Evolutionary conservation across 2,329 filamentous ascomycete species (phyloP), one percentile per base, ranked within the genome.

Genomic region (Penicillium verrucosum): DNA sequence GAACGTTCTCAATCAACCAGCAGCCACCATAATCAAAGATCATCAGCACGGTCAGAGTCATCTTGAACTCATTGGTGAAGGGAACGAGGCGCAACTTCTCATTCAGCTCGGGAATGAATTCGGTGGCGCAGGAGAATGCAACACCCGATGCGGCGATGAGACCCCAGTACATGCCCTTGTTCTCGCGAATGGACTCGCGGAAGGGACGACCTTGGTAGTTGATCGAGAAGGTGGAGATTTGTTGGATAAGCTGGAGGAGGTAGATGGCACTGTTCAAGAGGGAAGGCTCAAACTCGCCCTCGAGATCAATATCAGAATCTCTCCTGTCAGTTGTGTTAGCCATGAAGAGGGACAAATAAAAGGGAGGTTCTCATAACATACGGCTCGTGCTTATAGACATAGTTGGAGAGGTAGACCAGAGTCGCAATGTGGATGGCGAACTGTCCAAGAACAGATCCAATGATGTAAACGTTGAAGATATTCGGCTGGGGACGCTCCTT

Each of bases 181-280:
- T 99, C 78, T 97, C 94, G 5, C 89, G 88, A 64, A 99, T 91
- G 23, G 89, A 89, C 78, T 99, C 94, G 58, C 94, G 90, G 88
- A 99, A 99, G 12, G 94, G 94, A 10, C 94, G 89, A 57, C 94
- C 94, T 77, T 99, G 94, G 80, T 99, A 99, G 81, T 99, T 99
- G 81, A 99, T 96, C 59, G 94, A 92, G 69, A 99, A 99, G 3
- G 94, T 99, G 25, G 92, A 97, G 71, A 99, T 96, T 76, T 99
- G 94, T 76, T 99, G 94, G 75, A 99, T 97, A 50, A 99, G 86
- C 71, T 97, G 94, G 40, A 99, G 85, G 27, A 99, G 89, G 75
- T 97, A 99, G 66, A 99, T 90, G 54, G 94, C 94, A 46, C 89
- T 94, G 81, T 99, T 99, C 72, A 99, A 87, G 9, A 99, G 85